These are phyloP conservation scores for Blumeria graminis DNA, from an alignment of 2,329 filamentous ascomycete genomes.

Conservation along the genomic window DNA sequence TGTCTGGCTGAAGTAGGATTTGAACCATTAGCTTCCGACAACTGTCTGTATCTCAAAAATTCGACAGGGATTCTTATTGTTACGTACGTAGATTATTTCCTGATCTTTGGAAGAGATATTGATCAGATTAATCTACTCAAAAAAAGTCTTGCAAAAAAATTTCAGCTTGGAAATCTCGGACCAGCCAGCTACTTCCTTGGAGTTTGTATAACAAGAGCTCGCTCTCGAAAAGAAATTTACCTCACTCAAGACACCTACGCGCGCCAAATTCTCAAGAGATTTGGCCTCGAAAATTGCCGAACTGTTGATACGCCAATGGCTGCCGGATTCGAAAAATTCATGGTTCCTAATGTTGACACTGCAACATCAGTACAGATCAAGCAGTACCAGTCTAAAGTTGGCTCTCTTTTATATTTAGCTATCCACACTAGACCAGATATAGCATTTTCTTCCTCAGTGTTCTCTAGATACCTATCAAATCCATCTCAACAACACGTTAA, in stretches of 20 bases:
- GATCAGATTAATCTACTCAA: neutral
- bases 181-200: neutral
- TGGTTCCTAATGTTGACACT: neutral
- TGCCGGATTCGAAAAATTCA: neutral
- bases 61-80: neutral
- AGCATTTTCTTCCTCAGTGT: neutral
- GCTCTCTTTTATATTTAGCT: neutral
- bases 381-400: neutral
- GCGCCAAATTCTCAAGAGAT: neutral
- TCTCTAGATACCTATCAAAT: too few species aligned
- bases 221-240: neutral
- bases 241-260: neutral
- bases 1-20: neutral
- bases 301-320: neutral
- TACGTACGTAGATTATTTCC: neutral
- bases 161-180: neutral
- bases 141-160: neutral
- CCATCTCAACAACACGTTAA: too few species aligned
- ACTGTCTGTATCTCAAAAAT: neutral
- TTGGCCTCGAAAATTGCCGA: neutral
- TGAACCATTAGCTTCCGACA: neutral
- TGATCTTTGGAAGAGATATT: neutral
- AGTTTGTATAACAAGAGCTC: neutral
- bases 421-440: neutral
- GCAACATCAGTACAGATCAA: neutral